Conservation (phyloP, 768 basidiomycete genomes). For the Pisolithus albus region DNA sequence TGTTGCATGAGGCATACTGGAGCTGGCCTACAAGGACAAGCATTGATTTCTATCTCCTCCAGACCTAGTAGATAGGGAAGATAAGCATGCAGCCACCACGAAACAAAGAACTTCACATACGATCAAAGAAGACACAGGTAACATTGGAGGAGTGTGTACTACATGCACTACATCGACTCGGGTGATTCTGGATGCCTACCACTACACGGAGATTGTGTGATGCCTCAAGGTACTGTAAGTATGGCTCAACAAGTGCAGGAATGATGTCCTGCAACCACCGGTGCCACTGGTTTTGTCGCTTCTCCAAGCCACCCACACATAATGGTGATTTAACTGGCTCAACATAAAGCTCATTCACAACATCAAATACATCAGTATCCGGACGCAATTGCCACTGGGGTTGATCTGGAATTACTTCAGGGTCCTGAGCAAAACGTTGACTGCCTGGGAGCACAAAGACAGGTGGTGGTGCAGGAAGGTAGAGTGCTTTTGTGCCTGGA, state of each 20-base stretch:
- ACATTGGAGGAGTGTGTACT: neutral
- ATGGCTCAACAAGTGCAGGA: neutral
- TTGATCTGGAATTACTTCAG: neutral
- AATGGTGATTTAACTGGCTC: too few species aligned
- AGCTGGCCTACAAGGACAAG: conserved; percentile 10
- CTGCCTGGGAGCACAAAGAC: neutral
- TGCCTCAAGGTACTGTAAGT: neutral
- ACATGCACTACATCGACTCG: neutral
- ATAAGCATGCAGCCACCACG: too few species aligned
- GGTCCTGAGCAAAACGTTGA: neutral
- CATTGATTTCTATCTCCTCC: conserved; percentile 3
- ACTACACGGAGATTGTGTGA: neutral
- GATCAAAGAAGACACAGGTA: neutral
- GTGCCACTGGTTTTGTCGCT: neutral
- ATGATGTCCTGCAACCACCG: neutral
- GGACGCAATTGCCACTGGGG: too few species aligned
- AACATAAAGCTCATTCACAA: too few species aligned
- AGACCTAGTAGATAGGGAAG: neutral
- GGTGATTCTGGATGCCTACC: neutral
- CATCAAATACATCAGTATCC: too few species aligned
- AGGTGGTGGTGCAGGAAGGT: neutral
- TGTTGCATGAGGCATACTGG: conserved; percentile 17
- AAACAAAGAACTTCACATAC: neutral
- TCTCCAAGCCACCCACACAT: neutral
- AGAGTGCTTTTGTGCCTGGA: neutral